Base-by-base conservation (phyloP, 73 alveolate species). In the Blepharisma japonicum region DNA sequence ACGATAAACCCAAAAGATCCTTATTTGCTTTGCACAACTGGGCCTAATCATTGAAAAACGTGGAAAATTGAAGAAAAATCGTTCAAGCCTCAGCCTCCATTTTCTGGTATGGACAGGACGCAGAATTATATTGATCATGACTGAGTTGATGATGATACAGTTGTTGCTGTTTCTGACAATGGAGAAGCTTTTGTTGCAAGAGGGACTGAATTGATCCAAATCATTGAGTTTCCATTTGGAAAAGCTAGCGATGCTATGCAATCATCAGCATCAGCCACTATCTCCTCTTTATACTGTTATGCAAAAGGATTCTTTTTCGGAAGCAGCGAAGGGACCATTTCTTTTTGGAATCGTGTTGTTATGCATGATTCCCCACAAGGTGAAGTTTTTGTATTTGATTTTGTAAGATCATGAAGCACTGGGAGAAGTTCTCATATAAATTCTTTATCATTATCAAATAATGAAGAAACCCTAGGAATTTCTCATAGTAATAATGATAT, bases 401-500 rank as follows among this genome's bases (percentile, higher is more conserved):
- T 85, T 68, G 82, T 88, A 23, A 66, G 90, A 45, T 68, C 71
- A 76, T 88, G 92, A 89, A 39, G 79, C 8, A 87, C 90, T 14
- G 71, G 87, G 8, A 88, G 78, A 56, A 88, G 86, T 6, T 76
- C 54, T 38, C 81, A 79, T 51, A 85, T 91, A 9, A 79, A 85
- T 7, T 84, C 93, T 14, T 87, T 97, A 91, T 87, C 95, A 20
- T 79, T 95, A 6, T 84, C 94, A 6, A 88, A 89, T 54, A 85
- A 87, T 23, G 98, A 97, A 56, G 99, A 97, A 55, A 77, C 83
- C 68, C 83, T 97, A 6, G 97, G 97, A 0, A 93, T 94, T 7
- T 92, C 98, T 48, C 92, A 86, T 66, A 86, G 89, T 48, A 94
- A 97, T 23, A 94, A 97, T 87, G 98, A 94, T 90, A 95, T 97